These are phyloP conservation scores for Geranium rotundifolium DNA, from an alignment of 345 rosid species.

Conservation along the genomic window DNA sequence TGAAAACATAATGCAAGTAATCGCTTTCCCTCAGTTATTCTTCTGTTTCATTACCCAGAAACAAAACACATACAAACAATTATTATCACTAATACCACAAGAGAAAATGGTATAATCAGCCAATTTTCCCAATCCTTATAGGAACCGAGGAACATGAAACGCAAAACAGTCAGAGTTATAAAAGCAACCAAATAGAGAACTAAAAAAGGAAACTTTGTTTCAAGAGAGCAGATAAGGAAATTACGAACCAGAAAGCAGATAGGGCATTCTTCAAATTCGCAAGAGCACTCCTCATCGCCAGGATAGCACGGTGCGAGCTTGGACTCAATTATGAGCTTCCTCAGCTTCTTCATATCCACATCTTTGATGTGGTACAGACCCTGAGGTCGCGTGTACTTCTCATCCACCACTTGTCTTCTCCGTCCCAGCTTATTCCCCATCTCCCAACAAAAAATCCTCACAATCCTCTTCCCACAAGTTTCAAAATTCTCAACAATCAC, in stretches of 20 bases:
- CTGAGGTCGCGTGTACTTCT: slow-evolving; percentile 81
- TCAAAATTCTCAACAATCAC: background rate
- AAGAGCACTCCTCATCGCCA: slow-evolving; percentile 67
- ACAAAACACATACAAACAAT: too few species aligned
- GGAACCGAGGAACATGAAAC: background rate
- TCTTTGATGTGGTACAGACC: slow-evolving; percentile 83
- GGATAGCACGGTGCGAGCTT: slow-evolving; percentile 99
- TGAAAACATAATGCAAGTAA: background rate
- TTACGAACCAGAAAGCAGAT: slow-evolving; percentile 90
- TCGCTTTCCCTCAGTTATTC: too few species aligned
- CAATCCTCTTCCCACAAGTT: slow-evolving; percentile 1
- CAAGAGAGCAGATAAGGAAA: background rate
- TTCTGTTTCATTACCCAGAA: too few species aligned
- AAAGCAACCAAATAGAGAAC: background rate
- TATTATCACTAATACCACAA: too few species aligned
- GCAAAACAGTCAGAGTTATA: background rate
- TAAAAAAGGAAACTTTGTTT: background rate
- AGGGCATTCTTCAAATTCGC: slow-evolving; percentile 90
- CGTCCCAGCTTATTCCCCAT: slow-evolving; percentile 98
- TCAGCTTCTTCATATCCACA: slow-evolving; percentile 89
- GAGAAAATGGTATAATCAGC: too few species aligned
- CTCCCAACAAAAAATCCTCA: background rate
- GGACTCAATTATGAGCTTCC: slow-evolving; percentile 84
- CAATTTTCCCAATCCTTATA: background rate
- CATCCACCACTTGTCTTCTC: slow-evolving; percentile 82